Evolutionary conservation across 805 yeast genomes (phyloP).

Genomic region (Priceomyces fermenticarens): DNA sequence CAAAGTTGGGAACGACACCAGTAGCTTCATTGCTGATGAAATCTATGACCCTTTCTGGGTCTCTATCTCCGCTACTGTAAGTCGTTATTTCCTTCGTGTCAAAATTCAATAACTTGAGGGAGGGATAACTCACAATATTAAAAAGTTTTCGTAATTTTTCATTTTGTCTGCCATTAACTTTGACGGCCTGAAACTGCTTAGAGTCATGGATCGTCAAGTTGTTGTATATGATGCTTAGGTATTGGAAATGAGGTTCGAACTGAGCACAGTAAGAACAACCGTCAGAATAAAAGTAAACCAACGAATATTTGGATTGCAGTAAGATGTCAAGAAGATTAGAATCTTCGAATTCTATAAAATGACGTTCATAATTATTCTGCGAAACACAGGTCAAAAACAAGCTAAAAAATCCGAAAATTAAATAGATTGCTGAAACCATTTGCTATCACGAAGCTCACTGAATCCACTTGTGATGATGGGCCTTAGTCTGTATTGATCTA

Average conservation of each 20-base stretch:
- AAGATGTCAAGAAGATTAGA: conserved; percentile 12
- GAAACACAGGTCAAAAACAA: no score
- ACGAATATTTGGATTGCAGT: conserved; percentile 27
- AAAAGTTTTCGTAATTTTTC: conserved; percentile 37
- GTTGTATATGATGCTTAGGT: conserved; percentile 42
- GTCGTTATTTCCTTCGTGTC: conserved; percentile 38
- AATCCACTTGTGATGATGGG: not conserved
- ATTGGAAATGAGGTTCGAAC: conserved; percentile 32
- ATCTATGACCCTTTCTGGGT: conserved; percentile 16
- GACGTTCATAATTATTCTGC: conserved; percentile 1
- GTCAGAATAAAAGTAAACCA: conserved; percentile 47
- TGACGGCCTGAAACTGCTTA: conserved; percentile 29
- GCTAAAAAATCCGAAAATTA: no score
- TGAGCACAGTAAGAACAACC: conserved; percentile 31
- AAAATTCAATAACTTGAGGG: conserved; percentile 43
- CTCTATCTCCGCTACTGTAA: conserved; percentile 27
- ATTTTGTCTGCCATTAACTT: conserved; percentile 25
- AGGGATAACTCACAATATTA: conserved; percentile 45
- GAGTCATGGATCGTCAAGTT: conserved; percentile 24
- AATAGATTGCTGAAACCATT: not conserved
- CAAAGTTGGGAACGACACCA: conserved; percentile 17
- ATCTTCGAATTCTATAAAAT: conserved; percentile 12
- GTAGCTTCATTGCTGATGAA: conserved; percentile 18
- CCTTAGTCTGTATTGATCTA: conserved; percentile 4
- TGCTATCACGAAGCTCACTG: not conserved